phyloP scores from a whole-genome alignment of 768 basidiomycete species.

The Termitomyces sp. region DNA sequence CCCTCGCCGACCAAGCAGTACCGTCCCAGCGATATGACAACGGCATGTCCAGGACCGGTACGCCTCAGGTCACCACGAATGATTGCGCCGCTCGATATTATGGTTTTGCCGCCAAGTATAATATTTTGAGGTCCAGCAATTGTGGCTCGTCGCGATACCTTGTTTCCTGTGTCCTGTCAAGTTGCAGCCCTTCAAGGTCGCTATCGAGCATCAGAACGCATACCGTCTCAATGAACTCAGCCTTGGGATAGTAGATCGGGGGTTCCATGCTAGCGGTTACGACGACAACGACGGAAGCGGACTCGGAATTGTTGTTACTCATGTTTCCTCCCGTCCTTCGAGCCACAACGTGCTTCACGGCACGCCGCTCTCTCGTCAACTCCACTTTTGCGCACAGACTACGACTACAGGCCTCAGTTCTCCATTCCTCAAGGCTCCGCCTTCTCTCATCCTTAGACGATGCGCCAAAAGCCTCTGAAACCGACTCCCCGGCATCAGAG shows the following conservation, averaged over 20 bases:
- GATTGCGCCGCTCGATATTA: conserved; percentile 86
- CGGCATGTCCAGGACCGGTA: conserved; percentile 87
- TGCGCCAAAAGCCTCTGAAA: conserved; percentile 4
- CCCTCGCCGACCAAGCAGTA: conserved; percentile 92
- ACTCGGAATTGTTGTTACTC: not conserved
- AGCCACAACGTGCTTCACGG: conserved; percentile 5
- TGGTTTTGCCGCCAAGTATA: conserved; percentile 94
- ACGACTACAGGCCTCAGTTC: not conserved
- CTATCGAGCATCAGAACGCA: conserved; percentile 11
- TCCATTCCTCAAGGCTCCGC: conserved; percentile 2
- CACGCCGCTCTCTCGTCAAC: conserved; percentile 1
- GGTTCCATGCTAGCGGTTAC: conserved; percentile 55
- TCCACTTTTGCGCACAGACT: not conserved
- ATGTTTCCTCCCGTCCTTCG: conserved; percentile 12
- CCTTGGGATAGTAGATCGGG: conserved; percentile 73
- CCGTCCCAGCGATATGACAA: conserved; percentile 88
- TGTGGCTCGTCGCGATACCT: conserved; percentile 86
- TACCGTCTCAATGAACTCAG: conserved; percentile 89
- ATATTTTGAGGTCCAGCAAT: conserved; percentile 96
- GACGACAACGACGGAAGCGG: not conserved
- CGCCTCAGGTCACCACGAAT: conserved; percentile 91
- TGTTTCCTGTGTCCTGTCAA: conserved; percentile 87
- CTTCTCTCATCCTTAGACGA: conserved; percentile 7
- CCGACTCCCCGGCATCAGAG: not conserved
- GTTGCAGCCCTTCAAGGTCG: not conserved